Percentiles rank a stretch among this genome's conserved stretches.
phyloP scores from a whole-genome alignment of 352 stramenopile genomes.

The Globisporangium recalcitrans region DNA sequence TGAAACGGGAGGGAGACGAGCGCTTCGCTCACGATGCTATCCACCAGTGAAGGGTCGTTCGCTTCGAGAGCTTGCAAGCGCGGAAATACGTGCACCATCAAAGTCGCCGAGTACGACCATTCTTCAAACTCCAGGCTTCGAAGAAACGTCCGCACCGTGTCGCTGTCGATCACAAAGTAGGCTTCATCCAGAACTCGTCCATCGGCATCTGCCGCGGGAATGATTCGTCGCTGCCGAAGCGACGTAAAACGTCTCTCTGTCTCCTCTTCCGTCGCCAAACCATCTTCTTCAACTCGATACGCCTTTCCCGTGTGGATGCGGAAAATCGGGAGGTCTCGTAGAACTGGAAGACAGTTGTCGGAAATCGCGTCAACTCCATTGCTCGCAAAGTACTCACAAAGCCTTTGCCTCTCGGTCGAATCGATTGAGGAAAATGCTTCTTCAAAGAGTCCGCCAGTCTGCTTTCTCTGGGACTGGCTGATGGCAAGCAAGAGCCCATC shows the following conservation, averaged over 20 bases:
- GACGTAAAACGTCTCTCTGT: slow-evolving; percentile 1
- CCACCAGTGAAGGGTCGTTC: slow-evolving; percentile 30
- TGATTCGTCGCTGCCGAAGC: slow-evolving; percentile 20
- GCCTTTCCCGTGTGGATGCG: slow-evolving; percentile 21
- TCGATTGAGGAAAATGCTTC: slow-evolving; percentile 30
- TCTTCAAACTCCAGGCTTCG: slow-evolving; percentile 45
- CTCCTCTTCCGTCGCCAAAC: background rate
- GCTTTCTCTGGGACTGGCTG: slow-evolving; percentile 26
- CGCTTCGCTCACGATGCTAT: slow-evolving; percentile 42
- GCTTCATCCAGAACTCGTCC: slow-evolving; percentile 37
- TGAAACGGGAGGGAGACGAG: slow-evolving; percentile 48
- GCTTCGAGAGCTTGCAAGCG: slow-evolving; percentile 30
- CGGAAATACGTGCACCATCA: slow-evolving; percentile 63
- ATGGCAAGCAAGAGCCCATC: slow-evolving; percentile 39
- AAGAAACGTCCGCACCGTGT: slow-evolving; percentile 39
- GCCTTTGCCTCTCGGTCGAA: slow-evolving; percentile 20
- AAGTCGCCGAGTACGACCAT: slow-evolving; percentile 46
- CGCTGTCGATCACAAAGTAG: slow-evolving; percentile 42
- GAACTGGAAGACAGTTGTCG: slow-evolving; percentile 28
- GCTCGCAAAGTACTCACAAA: slow-evolving; percentile 41
- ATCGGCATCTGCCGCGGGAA: slow-evolving; percentile 42
- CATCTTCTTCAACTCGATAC: slow-evolving; percentile 5
- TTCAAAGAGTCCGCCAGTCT: slow-evolving; percentile 31
- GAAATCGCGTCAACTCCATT: slow-evolving; percentile 31
- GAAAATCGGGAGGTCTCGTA: slow-evolving; percentile 53